These are phyloP conservation scores for Pichia phayaonensis DNA, from an alignment of 805 yeast genomes.

Conservation along the genomic window DNA sequence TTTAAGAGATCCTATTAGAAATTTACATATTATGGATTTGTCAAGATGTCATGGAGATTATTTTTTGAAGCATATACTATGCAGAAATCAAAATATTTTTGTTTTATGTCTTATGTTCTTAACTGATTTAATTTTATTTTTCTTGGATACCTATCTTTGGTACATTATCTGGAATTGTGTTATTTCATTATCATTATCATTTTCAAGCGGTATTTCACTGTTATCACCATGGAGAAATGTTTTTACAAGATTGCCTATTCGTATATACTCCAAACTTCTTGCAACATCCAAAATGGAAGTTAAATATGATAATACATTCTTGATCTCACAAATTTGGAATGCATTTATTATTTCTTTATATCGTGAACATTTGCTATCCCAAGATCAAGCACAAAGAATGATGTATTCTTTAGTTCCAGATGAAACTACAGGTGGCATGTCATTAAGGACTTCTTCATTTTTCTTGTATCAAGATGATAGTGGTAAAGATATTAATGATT, in stretches of 20 bases:
- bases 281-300: constrained; percentile 38
- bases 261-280: constrained; percentile 42
- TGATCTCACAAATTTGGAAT: constrained; percentile 47
- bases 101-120: constrained; percentile 34
- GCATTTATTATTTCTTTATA: constrained; percentile 47
- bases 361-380: constrained; percentile 43
- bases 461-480: constrained; percentile 44
- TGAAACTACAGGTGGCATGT: constrained; percentile 34
- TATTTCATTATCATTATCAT: constrained; percentile 41
- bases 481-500: constrained; percentile 30
- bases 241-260: constrained; percentile 41
- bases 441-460: constrained; percentile 36
- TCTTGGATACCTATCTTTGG: constrained; percentile 52
- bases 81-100: constrained; percentile 36
- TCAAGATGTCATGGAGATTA: constrained; percentile 38
- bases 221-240: constrained; percentile 55
- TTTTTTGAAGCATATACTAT: constrained; percentile 34
- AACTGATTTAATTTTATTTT: constrained; percentile 43
- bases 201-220: constrained; percentile 45
- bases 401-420: constrained; percentile 39
- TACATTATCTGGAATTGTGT: constrained; percentile 49
- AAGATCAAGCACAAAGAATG: constrained; percentile 37
- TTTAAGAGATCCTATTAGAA: constrained; percentile 43
- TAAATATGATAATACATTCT: constrained; percentile 32
- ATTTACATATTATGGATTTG: constrained; percentile 36